Evolutionary conservation across 1,139 yeast species (phyloP).

Genomic region (Spencermartinsiella ligniputridi): DNA sequence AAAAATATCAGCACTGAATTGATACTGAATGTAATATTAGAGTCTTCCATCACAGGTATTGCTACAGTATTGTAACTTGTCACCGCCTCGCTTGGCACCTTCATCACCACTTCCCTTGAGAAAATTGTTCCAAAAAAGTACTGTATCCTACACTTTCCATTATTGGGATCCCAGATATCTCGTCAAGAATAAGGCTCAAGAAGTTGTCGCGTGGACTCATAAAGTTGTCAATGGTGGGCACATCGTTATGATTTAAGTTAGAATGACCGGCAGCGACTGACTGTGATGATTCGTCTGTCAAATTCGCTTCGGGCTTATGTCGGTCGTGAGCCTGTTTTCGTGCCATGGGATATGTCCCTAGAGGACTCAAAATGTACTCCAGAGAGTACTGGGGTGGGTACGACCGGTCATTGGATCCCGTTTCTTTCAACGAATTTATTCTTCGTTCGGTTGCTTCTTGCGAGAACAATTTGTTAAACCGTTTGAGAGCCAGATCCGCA

Average conservation of each 20-base stretch:
- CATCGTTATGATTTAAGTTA: not conserved
- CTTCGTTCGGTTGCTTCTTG: not conserved
- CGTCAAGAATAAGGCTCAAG: not conserved
- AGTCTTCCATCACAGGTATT: not conserved
- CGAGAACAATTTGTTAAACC: not conserved
- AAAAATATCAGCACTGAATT: too few species aligned
- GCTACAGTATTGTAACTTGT: not conserved
- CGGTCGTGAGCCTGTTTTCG: conserved; percentile 10
- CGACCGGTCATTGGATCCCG: not conserved
- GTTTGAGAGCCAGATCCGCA: conserved; percentile 4
- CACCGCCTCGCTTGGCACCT: not conserved
- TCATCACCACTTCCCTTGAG: not conserved
- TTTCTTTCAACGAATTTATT: not conserved
- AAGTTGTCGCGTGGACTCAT: not conserved
- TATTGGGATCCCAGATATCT: not conserved
- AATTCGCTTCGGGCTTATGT: conserved; percentile 9
- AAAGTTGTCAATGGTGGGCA: not conserved
- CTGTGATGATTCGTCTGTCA: not conserved
- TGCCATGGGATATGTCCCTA: conserved; percentile 17
- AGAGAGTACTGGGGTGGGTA: conserved; percentile 15
- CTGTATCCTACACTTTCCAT: not conserved
- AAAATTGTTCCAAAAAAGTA: not conserved
- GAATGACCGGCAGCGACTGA: not conserved
- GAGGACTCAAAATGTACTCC: conserved; percentile 16
- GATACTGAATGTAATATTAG: too few species aligned